Percentiles rank a stretch among this genome's conserved stretches.
phyloP scores from a whole-genome alignment of 176 grass and related monocot species.

The Paspalum notatum region DNA sequence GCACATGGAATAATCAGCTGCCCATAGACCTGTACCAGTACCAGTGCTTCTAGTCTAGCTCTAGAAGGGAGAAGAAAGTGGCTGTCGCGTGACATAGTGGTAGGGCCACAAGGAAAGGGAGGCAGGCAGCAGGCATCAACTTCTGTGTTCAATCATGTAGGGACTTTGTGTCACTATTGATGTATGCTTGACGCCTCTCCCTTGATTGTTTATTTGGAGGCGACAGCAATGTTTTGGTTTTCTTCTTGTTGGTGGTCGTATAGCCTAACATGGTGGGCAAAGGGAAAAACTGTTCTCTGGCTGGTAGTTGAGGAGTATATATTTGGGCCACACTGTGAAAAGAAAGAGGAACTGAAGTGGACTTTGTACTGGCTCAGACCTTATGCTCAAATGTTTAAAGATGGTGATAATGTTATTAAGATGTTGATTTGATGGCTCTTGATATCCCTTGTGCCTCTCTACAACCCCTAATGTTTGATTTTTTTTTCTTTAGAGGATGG shows the following conservation, averaged over 20 bases:
- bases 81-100: constrained; percentile 39
- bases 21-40: constrained; percentile 50
- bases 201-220: constrained; percentile 34
- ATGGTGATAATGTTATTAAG: constrained; percentile 33
- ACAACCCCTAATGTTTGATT: neutral
- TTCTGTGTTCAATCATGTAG: constrained; percentile 37
- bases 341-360: constrained; percentile 2
- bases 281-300: constrained; percentile 21
- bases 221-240: constrained; percentile 26
- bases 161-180: constrained; percentile 43
- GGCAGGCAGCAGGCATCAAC: constrained; percentile 23
- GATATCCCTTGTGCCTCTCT: neutral
- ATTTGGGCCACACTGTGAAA: constrained; percentile 19
- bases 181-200: constrained; percentile 30
- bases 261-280: neutral
- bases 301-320: constrained; percentile 32
- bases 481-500: neutral
- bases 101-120: constrained; percentile 36
- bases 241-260: constrained; percentile 29
- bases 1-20: constrained; percentile 43
- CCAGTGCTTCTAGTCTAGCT: constrained; percentile 50
- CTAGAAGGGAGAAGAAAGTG: constrained; percentile 15
- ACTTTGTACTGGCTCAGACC: constrained; percentile 37
- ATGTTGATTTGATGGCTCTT: constrained; percentile 20
- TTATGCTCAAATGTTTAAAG: constrained; percentile 9